phyloP scores from a whole-genome alignment of 208 protist species.

The Leishmania guyanensis region DNA sequence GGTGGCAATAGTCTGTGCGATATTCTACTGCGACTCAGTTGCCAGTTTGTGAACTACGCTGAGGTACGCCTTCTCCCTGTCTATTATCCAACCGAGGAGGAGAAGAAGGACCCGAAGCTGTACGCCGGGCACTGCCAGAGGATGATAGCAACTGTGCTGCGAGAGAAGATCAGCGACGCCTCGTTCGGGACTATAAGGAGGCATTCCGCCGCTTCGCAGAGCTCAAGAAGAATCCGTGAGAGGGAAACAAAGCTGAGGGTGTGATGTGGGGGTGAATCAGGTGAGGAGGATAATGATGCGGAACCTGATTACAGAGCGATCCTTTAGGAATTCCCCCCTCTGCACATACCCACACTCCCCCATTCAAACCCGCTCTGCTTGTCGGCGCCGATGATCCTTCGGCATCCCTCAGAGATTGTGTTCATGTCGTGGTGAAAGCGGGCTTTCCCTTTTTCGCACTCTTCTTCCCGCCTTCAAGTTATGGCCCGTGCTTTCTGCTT shows the following conservation, averaged over 20 bases:
- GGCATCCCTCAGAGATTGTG: neutral
- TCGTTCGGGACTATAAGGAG: conserved; percentile 66
- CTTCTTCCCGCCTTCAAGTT: neutral
- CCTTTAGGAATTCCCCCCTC: neutral
- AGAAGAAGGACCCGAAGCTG: conserved; percentile 62
- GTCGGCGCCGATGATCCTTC: neutral
- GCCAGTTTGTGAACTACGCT: conserved; percentile 85
- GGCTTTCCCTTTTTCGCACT: neutral
- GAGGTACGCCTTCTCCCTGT: conserved; percentile 84
- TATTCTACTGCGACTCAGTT: conserved; percentile 69
- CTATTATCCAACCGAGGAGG: conserved; percentile 86
- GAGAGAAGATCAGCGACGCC: conserved; percentile 61
- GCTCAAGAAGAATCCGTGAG: conserved; percentile 26
- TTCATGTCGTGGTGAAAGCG: neutral
- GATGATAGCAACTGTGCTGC: conserved; percentile 82
- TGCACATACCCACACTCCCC: neutral
- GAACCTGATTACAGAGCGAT: neutral
- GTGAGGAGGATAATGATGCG: neutral
- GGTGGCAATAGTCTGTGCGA: conserved; percentile 74
- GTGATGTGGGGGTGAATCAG: neutral
- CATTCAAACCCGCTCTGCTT: neutral
- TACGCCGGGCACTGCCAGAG: conserved; percentile 86
- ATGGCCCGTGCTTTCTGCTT: too few relatives aligned
- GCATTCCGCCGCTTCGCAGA: conserved; percentile 26
- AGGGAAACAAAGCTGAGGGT: neutral